These are phyloP conservation scores for Asterochloris erici DNA, from an alignment of 139 green algal species.

Conservation along the genomic window DNA sequence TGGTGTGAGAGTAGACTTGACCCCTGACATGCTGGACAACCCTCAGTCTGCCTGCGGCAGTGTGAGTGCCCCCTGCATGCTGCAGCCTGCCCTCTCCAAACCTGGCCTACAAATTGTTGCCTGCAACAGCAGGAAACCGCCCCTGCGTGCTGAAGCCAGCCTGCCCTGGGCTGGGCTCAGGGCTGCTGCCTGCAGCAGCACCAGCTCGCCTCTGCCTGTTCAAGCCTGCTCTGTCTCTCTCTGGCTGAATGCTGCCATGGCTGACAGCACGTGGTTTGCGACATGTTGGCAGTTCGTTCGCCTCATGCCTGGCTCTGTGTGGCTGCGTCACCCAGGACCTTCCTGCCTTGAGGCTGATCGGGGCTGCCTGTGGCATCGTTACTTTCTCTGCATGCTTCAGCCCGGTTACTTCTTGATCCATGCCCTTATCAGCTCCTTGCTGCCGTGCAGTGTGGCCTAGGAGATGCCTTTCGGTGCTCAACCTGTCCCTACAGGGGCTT, in stretches of 20 bases:
- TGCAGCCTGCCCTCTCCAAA: not conserved
- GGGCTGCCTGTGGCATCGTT: not conserved
- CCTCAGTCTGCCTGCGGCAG: slow-evolving; percentile 86
- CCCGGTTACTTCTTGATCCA: no score
- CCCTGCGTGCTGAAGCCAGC: not conserved
- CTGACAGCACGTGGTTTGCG: not conserved
- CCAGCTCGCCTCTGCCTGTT: no score
- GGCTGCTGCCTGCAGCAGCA: no score
- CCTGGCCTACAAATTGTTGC: not conserved
- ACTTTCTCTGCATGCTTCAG: not conserved
- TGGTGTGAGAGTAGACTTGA: slow-evolving; percentile 57
- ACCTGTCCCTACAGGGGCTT: slow-evolving; percentile 93
- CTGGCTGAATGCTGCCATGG: not conserved
- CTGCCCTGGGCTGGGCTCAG: not conserved
- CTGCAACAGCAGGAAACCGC: not conserved
- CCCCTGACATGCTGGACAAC: slow-evolving; percentile 89
- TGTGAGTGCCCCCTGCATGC: slow-evolving; percentile 36
- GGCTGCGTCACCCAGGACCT: not conserved
- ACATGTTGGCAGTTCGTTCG: not conserved
- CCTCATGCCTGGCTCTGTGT: not conserved
- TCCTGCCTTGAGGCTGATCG: not conserved
- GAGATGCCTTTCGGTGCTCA: slow-evolving; percentile 94
- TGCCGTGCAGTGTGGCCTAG: slow-evolving; percentile 80
- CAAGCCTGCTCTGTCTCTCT: not conserved
- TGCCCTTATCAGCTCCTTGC: not conserved